These are phyloP conservation scores for Colletotrichum magnum DNA, from an alignment of 2,329 filamentous ascomycete genomes.

Conservation along the genomic window DNA sequence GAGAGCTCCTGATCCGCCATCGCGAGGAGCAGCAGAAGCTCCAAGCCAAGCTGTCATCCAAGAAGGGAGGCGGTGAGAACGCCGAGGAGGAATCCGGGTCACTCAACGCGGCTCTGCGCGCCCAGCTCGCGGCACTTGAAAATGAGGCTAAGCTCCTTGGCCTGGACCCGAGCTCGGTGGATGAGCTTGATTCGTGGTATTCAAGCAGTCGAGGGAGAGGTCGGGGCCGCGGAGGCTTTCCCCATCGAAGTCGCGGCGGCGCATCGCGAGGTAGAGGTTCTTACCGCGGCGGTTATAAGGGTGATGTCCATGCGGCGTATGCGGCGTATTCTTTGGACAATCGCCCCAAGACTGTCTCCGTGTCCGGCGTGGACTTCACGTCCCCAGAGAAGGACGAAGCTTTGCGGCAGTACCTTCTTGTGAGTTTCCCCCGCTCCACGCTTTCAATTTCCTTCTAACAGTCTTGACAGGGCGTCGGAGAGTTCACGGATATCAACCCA, in stretches of 20 bases:
- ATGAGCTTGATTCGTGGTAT: constrained; percentile 55
- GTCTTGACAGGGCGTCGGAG: constrained; percentile 68
- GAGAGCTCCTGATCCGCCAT: constrained; percentile 73
- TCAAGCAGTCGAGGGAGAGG: constrained; percentile 53
- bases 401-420: constrained; percentile 79
- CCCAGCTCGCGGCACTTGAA: constrained; percentile 80
- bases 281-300: constrained; percentile 54
- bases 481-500: constrained; percentile 71
- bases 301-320: constrained; percentile 68
- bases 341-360: constrained; percentile 76
- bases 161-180: constrained; percentile 69
- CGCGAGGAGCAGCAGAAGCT: constrained; percentile 75
- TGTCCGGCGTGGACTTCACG: constrained; percentile 76
- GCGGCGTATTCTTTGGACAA: constrained; percentile 81
- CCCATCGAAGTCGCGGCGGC: constrained; percentile 50
- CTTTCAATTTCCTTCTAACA: not conserved
- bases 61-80: constrained; percentile 47
- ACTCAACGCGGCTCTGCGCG: constrained; percentile 74
- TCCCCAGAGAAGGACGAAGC: constrained; percentile 75
- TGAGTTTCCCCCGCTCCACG: constrained; percentile 54
- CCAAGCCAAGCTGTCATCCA: constrained; percentile 72
- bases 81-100: constrained; percentile 18
- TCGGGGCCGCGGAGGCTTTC: constrained; percentile 57
- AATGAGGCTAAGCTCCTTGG: constrained; percentile 80
- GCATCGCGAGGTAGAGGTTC: constrained; percentile 56